Evolutionary conservation across 2,329 filamentous ascomycete species (phyloP).

Genomic region (Colletotrichum noveboracense): DNA sequence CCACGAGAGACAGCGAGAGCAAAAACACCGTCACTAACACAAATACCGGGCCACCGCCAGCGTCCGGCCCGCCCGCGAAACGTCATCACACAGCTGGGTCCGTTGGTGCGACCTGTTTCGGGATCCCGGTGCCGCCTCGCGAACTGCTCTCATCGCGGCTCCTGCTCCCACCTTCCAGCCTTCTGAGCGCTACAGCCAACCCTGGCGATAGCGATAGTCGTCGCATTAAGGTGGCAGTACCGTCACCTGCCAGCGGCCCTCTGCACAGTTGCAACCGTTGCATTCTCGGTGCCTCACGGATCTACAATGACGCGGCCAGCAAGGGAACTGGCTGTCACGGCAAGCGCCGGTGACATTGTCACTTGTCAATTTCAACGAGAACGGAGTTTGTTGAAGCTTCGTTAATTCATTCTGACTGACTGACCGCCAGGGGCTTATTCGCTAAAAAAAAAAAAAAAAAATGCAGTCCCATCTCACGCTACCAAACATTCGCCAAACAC

Average conservation of each 20-base stretch:
- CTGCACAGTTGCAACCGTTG: background rate
- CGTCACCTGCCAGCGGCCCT: background rate
- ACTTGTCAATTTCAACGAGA: background rate
- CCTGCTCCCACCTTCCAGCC: background rate
- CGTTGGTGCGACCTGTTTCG: slow-evolving; percentile 10
- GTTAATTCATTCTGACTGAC: background rate
- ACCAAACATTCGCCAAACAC: background rate
- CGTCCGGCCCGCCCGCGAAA: background rate
- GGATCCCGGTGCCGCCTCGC: background rate
- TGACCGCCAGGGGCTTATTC: background rate
- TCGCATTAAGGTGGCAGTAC: background rate
- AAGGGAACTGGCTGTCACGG: background rate
- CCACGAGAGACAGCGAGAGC: background rate
- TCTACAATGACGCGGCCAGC: slow-evolving; percentile 8
- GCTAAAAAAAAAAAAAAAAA: background rate
- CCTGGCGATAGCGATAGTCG: background rate
- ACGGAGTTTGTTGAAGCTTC: background rate
- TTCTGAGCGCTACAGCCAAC: background rate
- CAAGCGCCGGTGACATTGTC: background rate
- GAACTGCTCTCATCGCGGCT: background rate
- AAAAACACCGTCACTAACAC: background rate
- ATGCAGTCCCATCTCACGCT: background rate
- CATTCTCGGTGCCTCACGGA: background rate
- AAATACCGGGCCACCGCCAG: background rate
- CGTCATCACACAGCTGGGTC: background rate